Base-by-base conservation (phyloP, 257 asterid genomes). In the Verbascum thapsus region DNA sequence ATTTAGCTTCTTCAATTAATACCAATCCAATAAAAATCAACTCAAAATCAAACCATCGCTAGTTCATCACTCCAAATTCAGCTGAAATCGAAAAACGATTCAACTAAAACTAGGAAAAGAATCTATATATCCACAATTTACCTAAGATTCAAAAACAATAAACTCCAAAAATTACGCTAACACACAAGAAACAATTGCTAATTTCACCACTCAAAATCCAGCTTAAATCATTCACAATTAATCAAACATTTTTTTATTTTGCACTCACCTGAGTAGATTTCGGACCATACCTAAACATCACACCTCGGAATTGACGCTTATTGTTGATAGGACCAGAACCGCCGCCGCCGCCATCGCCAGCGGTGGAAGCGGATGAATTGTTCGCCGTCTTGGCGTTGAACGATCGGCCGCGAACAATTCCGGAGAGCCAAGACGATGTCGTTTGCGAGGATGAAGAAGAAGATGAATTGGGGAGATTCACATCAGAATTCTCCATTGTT, bases 221-320 rank as follows among this genome's bases (percentile, higher is more conserved):
- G 10, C 32, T 10, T 7, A 8, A 12, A 11, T 19, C 22, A 18
- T 10, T 6, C 17, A 64, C n/a, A 3, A 15, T 34, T 1, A 17
- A 22, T 7, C 12, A 12, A 17, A 17, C 10, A n/a, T 23, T n/a
- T 17, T 7, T 6, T 10, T 37, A 58, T 3, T 6, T 15, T 3
- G 8, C 32, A 8, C 54, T 0, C 11, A 84, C 87, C 87, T 84
- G 91, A 66, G 79, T 55, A 32, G 91, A 60, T 42, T 84, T 76
- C 12, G 82, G 74, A n/a, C 91, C 87, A 39, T 84, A 81, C 78
- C 79, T 81, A 48, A 84, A 81, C 83, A 81, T 78, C 65, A 77
- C 73, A 8, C 91, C 91, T 30, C 74, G 66, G 20, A 84, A 72
- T 70, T 78, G 91, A 52, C 66, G 74, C 64, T 73, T 81, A 79